These are phyloP conservation scores for Cardamine occulta DNA, from an alignment of 345 rosid genomes.

Conservation along the genomic window DNA sequence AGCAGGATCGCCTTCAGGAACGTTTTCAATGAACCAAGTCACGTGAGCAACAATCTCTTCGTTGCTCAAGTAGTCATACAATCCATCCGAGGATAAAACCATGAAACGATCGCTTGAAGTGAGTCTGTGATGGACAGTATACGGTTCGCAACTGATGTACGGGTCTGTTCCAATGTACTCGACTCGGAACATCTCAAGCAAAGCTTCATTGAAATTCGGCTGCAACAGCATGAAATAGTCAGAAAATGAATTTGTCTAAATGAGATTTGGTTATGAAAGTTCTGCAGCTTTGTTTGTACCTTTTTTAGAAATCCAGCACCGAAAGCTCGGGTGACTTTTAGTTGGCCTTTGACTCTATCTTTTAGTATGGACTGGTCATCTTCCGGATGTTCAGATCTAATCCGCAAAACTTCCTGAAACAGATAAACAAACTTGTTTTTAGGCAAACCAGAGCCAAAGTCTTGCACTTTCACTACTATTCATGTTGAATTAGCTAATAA, in stretches of 20 bases:
- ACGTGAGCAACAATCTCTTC: conserved; percentile 97
- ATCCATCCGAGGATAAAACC: conserved; percentile 92
- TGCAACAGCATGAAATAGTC: conserved; percentile 41
- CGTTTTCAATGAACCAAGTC: conserved; percentile 96
- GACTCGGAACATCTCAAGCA: conserved; percentile 76
- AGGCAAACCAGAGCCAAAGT: conserved; percentile 3
- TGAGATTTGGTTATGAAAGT: background rate
- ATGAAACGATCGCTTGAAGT: conserved; percentile 84
- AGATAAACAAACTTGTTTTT: conserved; percentile 8
- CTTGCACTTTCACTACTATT: conserved; percentile 1
- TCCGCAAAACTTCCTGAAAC: conserved; percentile 78
- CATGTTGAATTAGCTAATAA: background rate
- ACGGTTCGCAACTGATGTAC: conserved; percentile 80
- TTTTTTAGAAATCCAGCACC: conserved; percentile 96
- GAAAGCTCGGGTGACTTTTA: conserved; percentile 93
- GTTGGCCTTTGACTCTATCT: conserved; percentile 91
- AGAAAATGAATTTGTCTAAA: background rate
- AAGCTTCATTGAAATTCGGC: conserved; percentile 87
- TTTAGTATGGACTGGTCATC: conserved; percentile 79
- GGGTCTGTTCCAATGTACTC: conserved; percentile 77
- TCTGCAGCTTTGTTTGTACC: conserved; percentile 51
- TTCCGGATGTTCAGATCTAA: conserved; percentile 85
- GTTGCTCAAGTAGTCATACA: conserved; percentile 92
- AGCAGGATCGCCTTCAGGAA: conserved; percentile 97
- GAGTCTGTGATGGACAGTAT: conserved; percentile 78